phyloP scores from a whole-genome alignment of 768 basidiomycete genomes.

The Trametes cinnabarina region DNA sequence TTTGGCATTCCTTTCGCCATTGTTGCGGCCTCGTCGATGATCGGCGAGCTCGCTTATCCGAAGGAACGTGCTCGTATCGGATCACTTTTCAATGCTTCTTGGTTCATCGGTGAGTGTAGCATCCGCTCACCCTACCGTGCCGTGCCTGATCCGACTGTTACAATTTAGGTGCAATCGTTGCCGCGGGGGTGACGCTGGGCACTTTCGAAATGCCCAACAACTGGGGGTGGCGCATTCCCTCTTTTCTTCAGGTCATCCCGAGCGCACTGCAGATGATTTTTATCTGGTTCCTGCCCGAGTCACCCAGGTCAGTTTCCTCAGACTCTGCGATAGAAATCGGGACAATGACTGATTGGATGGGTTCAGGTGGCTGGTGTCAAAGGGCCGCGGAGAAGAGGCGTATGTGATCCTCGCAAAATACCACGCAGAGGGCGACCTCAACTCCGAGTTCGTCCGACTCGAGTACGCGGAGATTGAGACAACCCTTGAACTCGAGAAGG shows the following conservation, averaged over 20 bases:
- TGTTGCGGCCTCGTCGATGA: slow-evolving; percentile 63
- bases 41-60: slow-evolving; percentile 68
- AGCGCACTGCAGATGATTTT: slow-evolving; percentile 52
- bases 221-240: slow-evolving; percentile 72
- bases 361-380: slow-evolving; percentile 53
- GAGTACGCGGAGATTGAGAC: slow-evolving; percentile 54
- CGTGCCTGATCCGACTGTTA: slow-evolving; percentile 1
- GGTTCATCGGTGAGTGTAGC: slow-evolving; percentile 46
- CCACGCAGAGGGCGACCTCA: slow-evolving; percentile 56
- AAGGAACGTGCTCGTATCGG: slow-evolving; percentile 67
- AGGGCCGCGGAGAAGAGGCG: slow-evolving; percentile 66
- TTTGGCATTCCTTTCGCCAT: slow-evolving; percentile 61
- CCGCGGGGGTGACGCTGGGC: slow-evolving; percentile 59
- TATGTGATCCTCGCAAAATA: slow-evolving; percentile 54
- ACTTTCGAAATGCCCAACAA: slow-evolving; percentile 57
- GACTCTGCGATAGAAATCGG: neutral
- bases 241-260: slow-evolving; percentile 56
- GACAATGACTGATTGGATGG: neutral
- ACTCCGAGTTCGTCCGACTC: slow-evolving; percentile 55
- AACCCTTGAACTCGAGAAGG: slow-evolving; percentile 52
- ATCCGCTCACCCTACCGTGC: no score
- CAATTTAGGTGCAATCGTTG: slow-evolving; percentile 50
- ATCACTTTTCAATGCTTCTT: slow-evolving; percentile 62
- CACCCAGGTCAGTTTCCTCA: slow-evolving; percentile 39
- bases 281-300: slow-evolving; percentile 60